Conservation (phyloP, 2,329 filamentous ascomycete species). For the Cercospora sp. region DNA sequence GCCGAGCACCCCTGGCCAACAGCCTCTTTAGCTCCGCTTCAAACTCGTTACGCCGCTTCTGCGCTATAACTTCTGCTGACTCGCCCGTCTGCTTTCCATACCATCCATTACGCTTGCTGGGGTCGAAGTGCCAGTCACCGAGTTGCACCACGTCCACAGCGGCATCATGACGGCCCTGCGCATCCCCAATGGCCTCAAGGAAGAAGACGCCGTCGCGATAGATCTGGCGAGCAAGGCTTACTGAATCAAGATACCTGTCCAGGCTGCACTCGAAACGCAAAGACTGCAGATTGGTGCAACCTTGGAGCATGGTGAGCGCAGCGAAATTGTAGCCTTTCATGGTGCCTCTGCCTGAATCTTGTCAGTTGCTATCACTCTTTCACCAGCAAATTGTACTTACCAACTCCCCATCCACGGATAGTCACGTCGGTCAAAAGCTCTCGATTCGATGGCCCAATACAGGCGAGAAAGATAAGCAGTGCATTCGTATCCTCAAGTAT, state of each 20-base stretch:
- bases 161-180: slow-evolving; percentile 29
- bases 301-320: slow-evolving; percentile 30
- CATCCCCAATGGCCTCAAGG: slow-evolving; percentile 30
- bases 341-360: not conserved
- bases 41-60: slow-evolving; percentile 16
- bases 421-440: slow-evolving; percentile 26
- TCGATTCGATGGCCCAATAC: slow-evolving; percentile 32
- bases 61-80: slow-evolving; percentile 12
- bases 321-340: slow-evolving; percentile 27
- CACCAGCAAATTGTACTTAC: not conserved
- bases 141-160: slow-evolving; percentile 32
- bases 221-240: slow-evolving; percentile 26
- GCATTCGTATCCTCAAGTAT: slow-evolving; percentile 29
- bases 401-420: slow-evolving; percentile 27
- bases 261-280: slow-evolving; percentile 31
- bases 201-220: slow-evolving; percentile 33
- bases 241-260: slow-evolving; percentile 7
- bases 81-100: not conserved
- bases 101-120: not conserved
- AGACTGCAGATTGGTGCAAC: slow-evolving; percentile 30
- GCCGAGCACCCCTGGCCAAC: not conserved
- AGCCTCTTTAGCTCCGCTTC: not conserved
- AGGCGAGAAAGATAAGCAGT: slow-evolving; percentile 30
- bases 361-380: not conserved
- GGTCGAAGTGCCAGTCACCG: slow-evolving; percentile 23